Evolutionary conservation across 2,329 filamentous ascomycete species (phyloP), one percentile per base, ranked within the genome.

Genomic region (Rhinocladiella mackenziei): DNA sequence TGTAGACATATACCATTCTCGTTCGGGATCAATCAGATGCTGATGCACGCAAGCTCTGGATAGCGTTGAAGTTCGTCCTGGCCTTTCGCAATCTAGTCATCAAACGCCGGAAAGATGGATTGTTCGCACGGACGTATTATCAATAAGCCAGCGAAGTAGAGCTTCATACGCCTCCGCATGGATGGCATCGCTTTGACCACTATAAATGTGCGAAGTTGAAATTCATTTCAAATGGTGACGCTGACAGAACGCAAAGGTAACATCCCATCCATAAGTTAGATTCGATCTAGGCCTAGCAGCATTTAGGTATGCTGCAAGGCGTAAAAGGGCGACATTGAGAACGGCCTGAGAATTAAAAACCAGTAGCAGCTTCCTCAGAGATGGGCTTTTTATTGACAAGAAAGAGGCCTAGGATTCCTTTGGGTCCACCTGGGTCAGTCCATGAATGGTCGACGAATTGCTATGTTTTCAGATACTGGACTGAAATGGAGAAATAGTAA

Each of bases 121-220:
- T 43, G 6, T 25, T 38, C 31, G 26, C 20, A 50, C 43, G 7
- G 43, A 33, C 1, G 50, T 53, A 15, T 39, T 26, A 13, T 46
- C 39, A n/a, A 48, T 28, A 9, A 53, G 39, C 50, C 50, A 53
- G 8, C 41, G 34, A 9, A 53, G 37, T 10, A 53, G 47, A 23
- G 47, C 33, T 29, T 53, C 50, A 30, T 53, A 53, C n/a, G 47
- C 43, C 13, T 43, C 36, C 19, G 39, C 47, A 39, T 44, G 39
- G 38, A 53, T 45, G n/a, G 41, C 47, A 29, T 46, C 35, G 19
- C 10, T 22, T 29, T 53, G 50, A 23, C 37, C 39, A 28, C 47
- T 48, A 28, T 37, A 53, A 19, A 53, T 41, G 13, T 39, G 33
- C 3, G 41, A 39, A 9, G 13, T 39, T 7, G 29, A 20, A 15